Base-by-base conservation (phyloP, 2,329 filamentous ascomycete genomes). In the Fusarium liriodendri region DNA sequence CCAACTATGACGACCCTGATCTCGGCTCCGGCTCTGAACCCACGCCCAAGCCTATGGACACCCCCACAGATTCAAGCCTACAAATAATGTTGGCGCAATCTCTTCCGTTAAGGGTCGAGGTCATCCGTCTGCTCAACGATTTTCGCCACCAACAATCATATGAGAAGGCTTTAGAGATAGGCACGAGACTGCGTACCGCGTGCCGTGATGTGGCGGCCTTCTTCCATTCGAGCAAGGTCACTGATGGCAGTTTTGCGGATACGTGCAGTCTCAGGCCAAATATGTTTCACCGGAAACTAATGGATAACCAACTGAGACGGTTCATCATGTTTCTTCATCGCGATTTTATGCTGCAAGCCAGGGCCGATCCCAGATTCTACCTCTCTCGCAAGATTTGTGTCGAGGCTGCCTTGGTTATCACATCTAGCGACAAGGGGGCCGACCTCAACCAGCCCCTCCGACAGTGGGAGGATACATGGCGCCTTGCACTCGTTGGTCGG, bases 281-380 rank as follows among this genome's bases (percentile, higher is more conserved):
- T 2, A 72, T 75, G 5, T 78, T 78, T 18, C 77, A 78, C n/a
- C 69, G 67, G 8, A 74, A 76, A 25, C 35, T 78, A 20, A 69
- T 78, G 32, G 77, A 78, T 16, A 72, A 78, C 9, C 75, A 78
- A 11, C 29, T 78, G 9, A 74, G 77, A 10, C 74, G 77, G 6
- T 78, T 78, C 54, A 77, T 72, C 52, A 73, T 78, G 72, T 78
- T 78, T 37, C 72, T 78, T 32, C 77, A 78, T 29, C 77, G 77
- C 27, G 76, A 78, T 64, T 78, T 78, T 50, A 78, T 78, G 77
- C 70, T 78, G 13, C 71, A 76, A 32, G 74, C 77, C 7, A 70
- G 66, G 22, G 55, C 59, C 5, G 73, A 78, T 35, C 70, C 77
- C 9, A 72, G 68, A 8, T 78, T 78, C 42, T 78, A 78, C 57